A percentile compares a stretch with the other conserved stretches of the same genome.
Conservation (phyloP, 2,329 filamentous ascomycete species). For the Pseudohalonectria lignicola region DNA sequence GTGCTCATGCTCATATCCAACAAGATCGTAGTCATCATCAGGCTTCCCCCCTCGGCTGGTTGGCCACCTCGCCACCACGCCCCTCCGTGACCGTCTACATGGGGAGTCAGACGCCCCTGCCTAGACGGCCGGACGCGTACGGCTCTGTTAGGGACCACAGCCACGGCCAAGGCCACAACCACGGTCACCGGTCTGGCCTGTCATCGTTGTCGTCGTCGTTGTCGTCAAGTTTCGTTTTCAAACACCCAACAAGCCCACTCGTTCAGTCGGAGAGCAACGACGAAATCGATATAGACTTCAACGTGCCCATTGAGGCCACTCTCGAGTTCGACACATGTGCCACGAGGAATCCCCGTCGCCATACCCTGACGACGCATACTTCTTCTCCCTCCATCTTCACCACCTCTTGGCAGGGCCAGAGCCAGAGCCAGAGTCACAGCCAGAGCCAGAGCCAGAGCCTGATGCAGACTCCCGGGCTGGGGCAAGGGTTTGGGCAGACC, state of each 20-base stretch:
- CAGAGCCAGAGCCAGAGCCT: too few species aligned
- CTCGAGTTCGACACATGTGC: conserved; percentile 33
- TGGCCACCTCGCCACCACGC: conserved; percentile 45
- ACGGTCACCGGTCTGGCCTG: conserved; percentile 20
- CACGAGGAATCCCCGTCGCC: conserved; percentile 40
- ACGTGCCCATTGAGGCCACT: conserved; percentile 37
- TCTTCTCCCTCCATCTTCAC: too few species aligned
- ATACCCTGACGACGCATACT: conserved; percentile 62
- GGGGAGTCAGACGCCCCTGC: background rate
- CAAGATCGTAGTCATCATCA: too few species aligned
- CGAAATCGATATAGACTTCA: conserved; percentile 60
- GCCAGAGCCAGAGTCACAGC: too few species aligned
- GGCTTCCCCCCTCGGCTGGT: conserved; percentile 27
- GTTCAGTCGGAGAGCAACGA: conserved; percentile 82
- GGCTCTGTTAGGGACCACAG: background rate
- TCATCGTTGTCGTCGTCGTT: conserved; percentile 59
- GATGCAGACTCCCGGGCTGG: too few species aligned
- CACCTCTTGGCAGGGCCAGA: too few species aligned
- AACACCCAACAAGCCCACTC: conserved; percentile 83
- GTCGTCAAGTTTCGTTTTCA: conserved; percentile 71
- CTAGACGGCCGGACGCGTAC: background rate
- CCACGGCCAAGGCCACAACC: background rate
- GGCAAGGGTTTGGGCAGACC: too few species aligned
- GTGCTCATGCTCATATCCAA: too few species aligned
- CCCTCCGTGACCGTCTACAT: conserved; percentile 20